Conservation (phyloP, 2,329 filamentous ascomycete species). For the Cytospora chrysosperma region DNA sequence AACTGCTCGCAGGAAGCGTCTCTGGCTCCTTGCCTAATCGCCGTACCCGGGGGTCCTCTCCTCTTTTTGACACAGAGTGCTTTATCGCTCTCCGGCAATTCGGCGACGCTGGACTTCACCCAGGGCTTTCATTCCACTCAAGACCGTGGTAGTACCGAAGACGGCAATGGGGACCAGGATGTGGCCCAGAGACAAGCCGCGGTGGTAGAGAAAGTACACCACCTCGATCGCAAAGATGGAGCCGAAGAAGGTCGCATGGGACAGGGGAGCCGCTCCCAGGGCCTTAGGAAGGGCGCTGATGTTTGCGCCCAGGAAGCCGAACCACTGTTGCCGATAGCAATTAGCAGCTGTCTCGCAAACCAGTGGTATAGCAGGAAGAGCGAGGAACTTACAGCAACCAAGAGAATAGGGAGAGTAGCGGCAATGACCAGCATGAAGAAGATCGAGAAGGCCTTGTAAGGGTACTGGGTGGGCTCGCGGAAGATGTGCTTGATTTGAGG, state of each 20-base stretch:
- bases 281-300: conserved; percentile 74
- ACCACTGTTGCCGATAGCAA: conserved; percentile 59
- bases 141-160: conserved; percentile 69
- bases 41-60: neutral
- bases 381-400: conserved; percentile 59
- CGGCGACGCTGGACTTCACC: conserved; percentile 90
- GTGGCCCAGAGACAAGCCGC: conserved; percentile 88
- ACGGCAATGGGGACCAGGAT: conserved; percentile 70
- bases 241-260: conserved; percentile 81
- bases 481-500: conserved; percentile 91
- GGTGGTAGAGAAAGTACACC: conserved; percentile 94
- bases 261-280: conserved; percentile 70
- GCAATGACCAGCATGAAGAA: conserved; percentile 73
- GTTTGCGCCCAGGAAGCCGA: conserved; percentile 73
- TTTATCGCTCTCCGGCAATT: conserved; percentile 67
- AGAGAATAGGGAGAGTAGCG: conserved; percentile 70
- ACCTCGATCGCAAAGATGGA: conserved; percentile 86
- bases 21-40: neutral
- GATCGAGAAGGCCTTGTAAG: conserved; percentile 75
- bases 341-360: neutral
- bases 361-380: neutral
- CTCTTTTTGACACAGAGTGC: neutral
- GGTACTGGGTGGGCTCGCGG: conserved; percentile 74
- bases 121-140: conserved; percentile 87
- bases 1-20: neutral